phyloP scores from a whole-genome alignment of 805 yeast species.

The Candida maris region DNA sequence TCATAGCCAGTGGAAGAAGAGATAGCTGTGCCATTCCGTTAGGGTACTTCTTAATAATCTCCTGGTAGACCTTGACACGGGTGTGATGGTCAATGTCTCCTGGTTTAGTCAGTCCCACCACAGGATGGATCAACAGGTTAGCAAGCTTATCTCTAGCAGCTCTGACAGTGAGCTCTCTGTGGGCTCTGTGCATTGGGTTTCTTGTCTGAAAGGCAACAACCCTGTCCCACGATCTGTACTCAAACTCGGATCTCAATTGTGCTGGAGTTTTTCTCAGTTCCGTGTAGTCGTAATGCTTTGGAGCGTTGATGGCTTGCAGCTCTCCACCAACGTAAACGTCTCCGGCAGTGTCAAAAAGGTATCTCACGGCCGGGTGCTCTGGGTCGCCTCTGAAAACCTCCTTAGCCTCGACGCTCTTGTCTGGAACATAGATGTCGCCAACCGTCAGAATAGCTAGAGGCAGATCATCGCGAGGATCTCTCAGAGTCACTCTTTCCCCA shows the following conservation, averaged over 20 bases:
- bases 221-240: constrained; percentile 75
- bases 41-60: constrained; percentile 88
- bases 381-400: constrained; percentile 94
- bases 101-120: constrained; percentile 94
- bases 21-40: constrained; percentile 90
- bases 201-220: constrained; percentile 97
- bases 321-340: constrained; percentile 87
- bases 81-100: constrained; percentile 98
- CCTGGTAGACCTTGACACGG: constrained; percentile 91
- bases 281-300: constrained; percentile 86
- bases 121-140: constrained; percentile 89
- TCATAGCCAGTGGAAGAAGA: constrained; percentile 90
- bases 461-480: constrained; percentile 77
- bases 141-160: constrained; percentile 94
- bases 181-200: constrained; percentile 99
- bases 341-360: constrained; percentile 69
- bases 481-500: constrained; percentile 66
- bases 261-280: constrained; percentile 87
- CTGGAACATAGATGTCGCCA: constrained; percentile 74
- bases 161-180: constrained; percentile 90
- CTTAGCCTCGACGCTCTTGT: constrained; percentile 75
- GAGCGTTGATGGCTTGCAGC: constrained; percentile 76
- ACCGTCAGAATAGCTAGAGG: constrained; percentile 80
- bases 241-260: constrained; percentile 82
- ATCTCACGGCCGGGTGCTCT: constrained; percentile 89